Conservation (phyloP, 2,329 filamentous ascomycete genomes). For the Didymella exigua region DNA sequence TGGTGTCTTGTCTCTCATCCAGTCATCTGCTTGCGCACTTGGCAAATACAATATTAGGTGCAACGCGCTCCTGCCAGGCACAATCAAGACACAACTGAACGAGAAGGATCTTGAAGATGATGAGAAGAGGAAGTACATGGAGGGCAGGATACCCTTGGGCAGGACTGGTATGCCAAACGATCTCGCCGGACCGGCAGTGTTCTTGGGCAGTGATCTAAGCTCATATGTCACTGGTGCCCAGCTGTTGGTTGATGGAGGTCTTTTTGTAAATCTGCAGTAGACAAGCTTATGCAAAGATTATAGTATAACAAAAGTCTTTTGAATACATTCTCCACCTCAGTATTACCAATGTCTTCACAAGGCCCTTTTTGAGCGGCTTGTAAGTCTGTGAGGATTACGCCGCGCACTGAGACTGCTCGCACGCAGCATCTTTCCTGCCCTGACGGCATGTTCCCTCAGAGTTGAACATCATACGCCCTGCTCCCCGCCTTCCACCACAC, state of each 20-base stretch:
- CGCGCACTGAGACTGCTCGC: neutral
- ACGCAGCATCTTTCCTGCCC: too few relatives aligned
- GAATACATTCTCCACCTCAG: neutral
- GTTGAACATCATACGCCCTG: slow-evolving; percentile 64
- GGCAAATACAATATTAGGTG: slow-evolving; percentile 78
- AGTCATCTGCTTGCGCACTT: slow-evolving; percentile 79
- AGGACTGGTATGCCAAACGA: slow-evolving; percentile 60
- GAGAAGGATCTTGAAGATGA: slow-evolving; percentile 79
- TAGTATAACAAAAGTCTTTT: neutral
- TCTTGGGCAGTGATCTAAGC: slow-evolving; percentile 75
- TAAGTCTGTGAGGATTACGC: neutral
- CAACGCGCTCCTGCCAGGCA: slow-evolving; percentile 83
- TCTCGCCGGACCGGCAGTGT: slow-evolving; percentile 82
- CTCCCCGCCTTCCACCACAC: slow-evolving; percentile 76
- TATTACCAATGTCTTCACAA: neutral
- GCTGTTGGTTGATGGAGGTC: slow-evolving; percentile 82
- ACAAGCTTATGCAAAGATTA: too few relatives aligned
- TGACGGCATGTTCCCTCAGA: too few relatives aligned
- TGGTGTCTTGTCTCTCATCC: slow-evolving; percentile 79
- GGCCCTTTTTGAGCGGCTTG: neutral
- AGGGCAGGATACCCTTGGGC: slow-evolving; percentile 76
- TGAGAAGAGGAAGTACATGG: slow-evolving; percentile 76
- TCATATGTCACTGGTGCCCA: slow-evolving; percentile 71
- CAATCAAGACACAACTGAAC: slow-evolving; percentile 82
- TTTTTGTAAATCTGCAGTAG: slow-evolving; percentile 78